A percentile compares a stretch with the other conserved stretches of the same genome.
These are phyloP conservation scores for Kernera saxatilis DNA, from an alignment of 345 rosid species.

Conservation along the genomic window DNA sequence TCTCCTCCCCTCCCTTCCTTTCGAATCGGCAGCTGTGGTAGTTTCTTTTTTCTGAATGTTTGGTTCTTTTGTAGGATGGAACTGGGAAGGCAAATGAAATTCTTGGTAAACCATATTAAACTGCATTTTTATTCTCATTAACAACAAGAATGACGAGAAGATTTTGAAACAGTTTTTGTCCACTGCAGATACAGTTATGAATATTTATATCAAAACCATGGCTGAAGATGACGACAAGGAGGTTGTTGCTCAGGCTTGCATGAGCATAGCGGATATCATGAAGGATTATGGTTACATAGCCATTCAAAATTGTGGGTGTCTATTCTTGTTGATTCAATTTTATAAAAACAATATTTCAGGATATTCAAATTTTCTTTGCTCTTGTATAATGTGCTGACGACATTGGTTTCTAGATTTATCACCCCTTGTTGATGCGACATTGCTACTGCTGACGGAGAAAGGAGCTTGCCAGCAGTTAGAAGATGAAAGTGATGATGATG, in stretches of 20 bases:
- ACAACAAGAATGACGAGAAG: background rate
- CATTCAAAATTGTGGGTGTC: conserved; percentile 79
- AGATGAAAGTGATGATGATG: conserved; percentile 73
- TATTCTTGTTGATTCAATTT: conserved; percentile 8
- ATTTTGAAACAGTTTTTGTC: conserved; percentile 20
- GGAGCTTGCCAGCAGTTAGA: conserved; percentile 80
- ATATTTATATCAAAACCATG: conserved; percentile 72
- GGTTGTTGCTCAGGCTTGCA: conserved; percentile 96
- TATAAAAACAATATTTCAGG: background rate
- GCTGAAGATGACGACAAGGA: conserved; percentile 94
- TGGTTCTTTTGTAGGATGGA: conserved; percentile 59
- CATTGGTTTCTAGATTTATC: conserved; percentile 56
- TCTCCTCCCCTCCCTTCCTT: background rate
- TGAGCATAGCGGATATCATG: conserved; percentile 71
- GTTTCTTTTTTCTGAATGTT: conserved; percentile 3
- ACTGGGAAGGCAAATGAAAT: conserved; percentile 60
- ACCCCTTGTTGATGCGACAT: conserved; percentile 70
- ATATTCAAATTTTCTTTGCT: background rate
- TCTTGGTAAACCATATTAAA: conserved; percentile 51
- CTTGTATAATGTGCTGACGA: conserved; percentile 16
- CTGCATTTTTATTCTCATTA: background rate
- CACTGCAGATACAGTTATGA: conserved; percentile 68
- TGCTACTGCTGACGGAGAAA: conserved; percentile 72
- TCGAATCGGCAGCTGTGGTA: background rate
- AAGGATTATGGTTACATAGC: conserved; percentile 78